phyloP scores from a whole-genome alignment of 352 stramenopile species.

The Phytophthora fragariaefolia region DNA sequence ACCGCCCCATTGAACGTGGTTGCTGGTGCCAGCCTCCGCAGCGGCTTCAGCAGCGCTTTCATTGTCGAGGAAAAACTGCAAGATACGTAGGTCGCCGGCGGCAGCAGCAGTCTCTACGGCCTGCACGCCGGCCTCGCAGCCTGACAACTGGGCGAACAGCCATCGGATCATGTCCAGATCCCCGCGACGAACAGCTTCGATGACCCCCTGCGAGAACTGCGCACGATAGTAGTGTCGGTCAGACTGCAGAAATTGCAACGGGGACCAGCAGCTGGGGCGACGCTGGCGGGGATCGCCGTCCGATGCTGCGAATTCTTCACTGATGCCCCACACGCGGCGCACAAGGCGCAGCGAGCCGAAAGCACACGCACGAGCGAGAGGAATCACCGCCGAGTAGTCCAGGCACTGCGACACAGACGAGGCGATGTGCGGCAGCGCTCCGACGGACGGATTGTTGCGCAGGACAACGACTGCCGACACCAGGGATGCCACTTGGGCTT shows the following conservation, averaged over 20 bases:
- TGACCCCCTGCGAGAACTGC: constrained; percentile 33
- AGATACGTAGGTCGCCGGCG: constrained; percentile 8
- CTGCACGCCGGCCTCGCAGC: constrained; percentile 20
- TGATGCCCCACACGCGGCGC: constrained; percentile 26
- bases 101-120: constrained; percentile 34
- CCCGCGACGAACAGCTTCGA: constrained; percentile 19
- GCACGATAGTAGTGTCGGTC: constrained; percentile 27
- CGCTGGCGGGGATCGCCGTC: not conserved
- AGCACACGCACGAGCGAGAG: constrained; percentile 24
- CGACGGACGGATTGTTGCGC: constrained; percentile 19
- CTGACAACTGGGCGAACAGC: constrained; percentile 34
- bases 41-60: constrained; percentile 1
- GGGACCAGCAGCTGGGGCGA: constrained; percentile 15
- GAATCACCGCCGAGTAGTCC: constrained; percentile 27
- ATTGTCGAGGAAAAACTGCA: constrained; percentile 30
- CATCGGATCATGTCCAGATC: constrained; percentile 30
- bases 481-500: constrained; percentile 16
- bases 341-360: constrained; percentile 27
- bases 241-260: constrained; percentile 17
- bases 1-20: constrained; percentile 33
- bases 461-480: constrained; percentile 17
- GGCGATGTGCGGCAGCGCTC: constrained; percentile 26
- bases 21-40: constrained; percentile 10
- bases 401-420: constrained; percentile 30
- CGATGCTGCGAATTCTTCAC: constrained; percentile 12